Conservation (phyloP, 768 basidiomycete species). For the Clavulina sp. region DNA sequence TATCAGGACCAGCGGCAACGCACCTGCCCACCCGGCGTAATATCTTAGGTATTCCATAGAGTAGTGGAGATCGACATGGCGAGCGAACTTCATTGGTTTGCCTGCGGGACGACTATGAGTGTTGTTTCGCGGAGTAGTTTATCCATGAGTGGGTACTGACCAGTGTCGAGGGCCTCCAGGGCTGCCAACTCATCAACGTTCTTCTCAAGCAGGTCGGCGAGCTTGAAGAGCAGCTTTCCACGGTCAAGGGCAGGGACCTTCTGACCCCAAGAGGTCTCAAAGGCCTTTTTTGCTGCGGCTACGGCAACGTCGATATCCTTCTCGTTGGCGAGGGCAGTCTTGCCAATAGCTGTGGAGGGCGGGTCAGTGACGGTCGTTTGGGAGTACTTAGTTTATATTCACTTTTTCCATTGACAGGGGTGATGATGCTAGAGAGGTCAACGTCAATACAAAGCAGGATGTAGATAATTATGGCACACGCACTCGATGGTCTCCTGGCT, state of each 20-base stretch:
- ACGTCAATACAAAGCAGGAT: too few relatives aligned
- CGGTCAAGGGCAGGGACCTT: conserved; percentile 35
- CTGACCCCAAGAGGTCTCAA: conserved; percentile 51
- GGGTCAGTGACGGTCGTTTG: conserved; percentile 41
- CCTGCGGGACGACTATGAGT: conserved; percentile 18
- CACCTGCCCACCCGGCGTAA: conserved; percentile 84
- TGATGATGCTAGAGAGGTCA: too few relatives aligned
- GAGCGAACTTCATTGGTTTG: conserved; percentile 29
- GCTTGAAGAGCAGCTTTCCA: conserved; percentile 36
- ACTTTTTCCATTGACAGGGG: too few relatives aligned
- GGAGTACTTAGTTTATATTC: not conserved
- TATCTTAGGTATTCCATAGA: conserved; percentile 25
- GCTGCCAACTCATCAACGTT: conserved; percentile 48
- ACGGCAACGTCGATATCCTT: conserved; percentile 68
- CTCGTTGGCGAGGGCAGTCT: conserved; percentile 38
- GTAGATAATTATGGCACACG: too few relatives aligned
- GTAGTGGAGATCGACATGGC: conserved; percentile 34
- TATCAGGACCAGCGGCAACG: too few relatives aligned
- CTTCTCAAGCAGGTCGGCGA: conserved; percentile 45
- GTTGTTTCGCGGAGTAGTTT: not conserved
- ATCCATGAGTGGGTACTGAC: conserved; percentile 8
- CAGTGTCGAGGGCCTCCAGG: conserved; percentile 51
- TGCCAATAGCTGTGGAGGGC: conserved; percentile 41
- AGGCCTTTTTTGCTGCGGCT: conserved; percentile 40
- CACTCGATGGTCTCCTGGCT: conserved; percentile 45